These are phyloP conservation scores for Mycena vulgaris DNA, from an alignment of 768 basidiomycete species.

Conservation along the genomic window DNA sequence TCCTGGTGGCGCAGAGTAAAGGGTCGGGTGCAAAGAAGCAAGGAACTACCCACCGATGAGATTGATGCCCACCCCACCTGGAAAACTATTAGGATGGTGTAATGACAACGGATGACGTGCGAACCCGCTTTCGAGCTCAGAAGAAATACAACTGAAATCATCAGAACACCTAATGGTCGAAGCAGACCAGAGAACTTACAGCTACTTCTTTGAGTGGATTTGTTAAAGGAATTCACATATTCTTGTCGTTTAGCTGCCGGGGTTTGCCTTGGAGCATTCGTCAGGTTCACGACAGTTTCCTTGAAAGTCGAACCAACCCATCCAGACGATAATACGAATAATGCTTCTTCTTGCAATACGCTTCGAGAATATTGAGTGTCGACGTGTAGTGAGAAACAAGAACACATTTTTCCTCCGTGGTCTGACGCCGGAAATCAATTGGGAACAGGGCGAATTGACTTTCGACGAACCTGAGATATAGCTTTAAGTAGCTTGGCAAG, in stretches of 20 bases:
- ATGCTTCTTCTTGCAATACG: constrained; percentile 80
- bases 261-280: constrained; percentile 69
- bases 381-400: constrained; percentile 97
- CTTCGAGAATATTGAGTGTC: constrained; percentile 93
- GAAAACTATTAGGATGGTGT: neutral
- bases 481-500: constrained; percentile 74
- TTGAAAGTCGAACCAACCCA: constrained; percentile 65
- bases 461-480: constrained; percentile 66
- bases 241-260: constrained; percentile 85
- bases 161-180: neutral
- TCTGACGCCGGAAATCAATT: constrained; percentile 52
- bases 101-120: constrained; percentile 18
- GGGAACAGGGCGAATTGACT: neutral
- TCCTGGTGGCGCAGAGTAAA: constrained; percentile 48
- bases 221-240: constrained; percentile 92
- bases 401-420: constrained; percentile 94
- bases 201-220: constrained; percentile 74
- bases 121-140: constrained; percentile 90
- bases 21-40: neutral
- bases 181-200: constrained; percentile 65
- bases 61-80: constrained; percentile 95
- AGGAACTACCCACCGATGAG: constrained; percentile 74
- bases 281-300: constrained; percentile 2
- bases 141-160: constrained; percentile 84
- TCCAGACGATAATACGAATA: constrained; percentile 92